These are phyloP conservation scores for Marchantia paleacea DNA, from an alignment of 225 moss, liverwort and hornwort species.

Conservation along the genomic window DNA sequence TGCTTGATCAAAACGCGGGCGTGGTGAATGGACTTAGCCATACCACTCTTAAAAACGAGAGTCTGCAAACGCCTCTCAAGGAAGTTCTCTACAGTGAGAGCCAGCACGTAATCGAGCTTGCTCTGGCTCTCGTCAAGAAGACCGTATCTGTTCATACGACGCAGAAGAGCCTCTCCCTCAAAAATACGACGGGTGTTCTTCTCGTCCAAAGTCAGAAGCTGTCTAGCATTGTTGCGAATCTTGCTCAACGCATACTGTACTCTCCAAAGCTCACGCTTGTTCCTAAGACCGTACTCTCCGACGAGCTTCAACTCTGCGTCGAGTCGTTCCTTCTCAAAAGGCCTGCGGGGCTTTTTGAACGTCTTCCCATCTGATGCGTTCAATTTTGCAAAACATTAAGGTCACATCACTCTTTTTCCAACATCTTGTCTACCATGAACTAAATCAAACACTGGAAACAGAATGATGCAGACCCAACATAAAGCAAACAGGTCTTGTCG, in stretches of 20 bases:
- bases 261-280: conserved; percentile 79
- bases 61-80: conserved; percentile 69
- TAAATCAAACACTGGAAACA: too few species aligned
- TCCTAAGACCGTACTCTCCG: conserved; percentile 70
- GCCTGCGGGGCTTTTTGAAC: conserved; percentile 58
- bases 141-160: conserved; percentile 58
- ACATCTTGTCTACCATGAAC: too few species aligned
- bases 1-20: conserved; percentile 70
- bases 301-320: conserved; percentile 78
- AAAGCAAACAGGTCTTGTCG: too few species aligned
- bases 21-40: conserved; percentile 80
- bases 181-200: conserved; percentile 73
- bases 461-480: too few species aligned
- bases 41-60: conserved; percentile 72
- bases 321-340: conserved; percentile 75
- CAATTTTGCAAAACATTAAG: too few species aligned
- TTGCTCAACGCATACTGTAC: conserved; percentile 73
- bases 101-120: conserved; percentile 77
- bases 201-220: conserved; percentile 70
- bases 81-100: conserved; percentile 59
- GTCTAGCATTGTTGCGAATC: conserved; percentile 72
- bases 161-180: conserved; percentile 70
- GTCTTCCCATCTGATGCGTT: too few species aligned
- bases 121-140: conserved; percentile 54
- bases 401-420: too few species aligned